Evolutionary conservation across 148 eudicot genomes (phyloP), one percentile per base, ranked within the genome.

Genomic region (Hydrangea macrophylla): DNA sequence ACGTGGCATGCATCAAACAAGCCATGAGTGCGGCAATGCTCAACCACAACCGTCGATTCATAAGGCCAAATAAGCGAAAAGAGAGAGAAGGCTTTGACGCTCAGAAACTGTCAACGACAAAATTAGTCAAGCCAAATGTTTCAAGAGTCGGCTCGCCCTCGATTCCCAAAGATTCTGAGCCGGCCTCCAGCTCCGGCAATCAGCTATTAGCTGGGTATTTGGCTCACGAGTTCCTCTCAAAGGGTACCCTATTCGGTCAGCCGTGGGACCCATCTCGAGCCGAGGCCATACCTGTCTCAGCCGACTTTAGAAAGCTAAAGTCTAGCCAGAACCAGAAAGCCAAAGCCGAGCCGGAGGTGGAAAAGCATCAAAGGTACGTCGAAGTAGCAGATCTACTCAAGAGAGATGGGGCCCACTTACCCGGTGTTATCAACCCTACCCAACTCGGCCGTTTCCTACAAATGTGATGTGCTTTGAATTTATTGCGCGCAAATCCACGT

Each of bases 361-460:
- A 64, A 54, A 72, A 51, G 56, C 17, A 61, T 23, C 70, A 68
- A 57, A 70, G 75, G 64, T 85, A 82, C 39, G 60, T 60, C 44
- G 86, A 77, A 42, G 78, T 85, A 57, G 69, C 81, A 26, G 64
- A 68, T 55, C 72, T 84, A 51, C 40, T 84, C 60, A 85, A 74
- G 80, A 58, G 60, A 1, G 80, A 81, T 18, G 81, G 80, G 73
- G 77, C 67, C 72, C 80, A 81, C 65, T 64, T 84, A 20, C 76
- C 86, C 5, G 84, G 80, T 28, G 63, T 82, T 24, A 74, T 85
- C 50, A 85, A 82, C 75, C 89, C 89, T 36, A 82, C 84, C 51
- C 86, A 85, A 35, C 74, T 82, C 28, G 78, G 68, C 15, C 71
- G 72, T 1, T 77, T 69, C 65, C 72, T 82, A 45, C 77, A 75